Evolutionary conservation across 495 filamentous ascomycete species (phyloP).

Genomic region (Lichenothelia convexa): DNA sequence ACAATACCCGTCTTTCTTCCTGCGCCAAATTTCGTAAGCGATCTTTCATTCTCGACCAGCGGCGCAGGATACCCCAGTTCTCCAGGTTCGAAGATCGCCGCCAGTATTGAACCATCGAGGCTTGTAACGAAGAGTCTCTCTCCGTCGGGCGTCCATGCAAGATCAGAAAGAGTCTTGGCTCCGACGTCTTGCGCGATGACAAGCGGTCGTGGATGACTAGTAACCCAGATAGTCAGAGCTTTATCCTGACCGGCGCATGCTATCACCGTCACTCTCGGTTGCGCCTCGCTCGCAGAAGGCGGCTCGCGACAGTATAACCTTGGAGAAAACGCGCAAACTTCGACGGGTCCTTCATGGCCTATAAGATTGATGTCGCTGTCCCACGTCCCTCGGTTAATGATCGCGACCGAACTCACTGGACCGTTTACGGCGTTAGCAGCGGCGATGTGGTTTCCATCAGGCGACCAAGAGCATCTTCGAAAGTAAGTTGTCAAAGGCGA

Average conservation of each 20-base stretch:
- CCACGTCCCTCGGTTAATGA: constrained; percentile 83
- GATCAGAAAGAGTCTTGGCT: constrained; percentile 76
- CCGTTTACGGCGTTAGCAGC: constrained; percentile 94
- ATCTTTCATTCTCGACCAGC: constrained; percentile 76
- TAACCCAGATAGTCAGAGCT: constrained; percentile 91
- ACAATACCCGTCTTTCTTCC: constrained; percentile 72
- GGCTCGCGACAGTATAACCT: constrained; percentile 68
- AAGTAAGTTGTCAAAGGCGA: constrained; percentile 96
- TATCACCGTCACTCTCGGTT: constrained; percentile 64
- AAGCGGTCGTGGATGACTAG: constrained; percentile 74
- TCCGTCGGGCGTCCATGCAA: constrained; percentile 90
- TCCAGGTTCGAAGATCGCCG: constrained; percentile 49
- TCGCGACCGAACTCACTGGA: constrained; percentile 89
- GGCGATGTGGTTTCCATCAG: constrained; percentile 91
- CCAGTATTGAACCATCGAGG: constrained; percentile 71
- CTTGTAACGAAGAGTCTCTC: constrained; percentile 69
- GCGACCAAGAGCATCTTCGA: constrained; percentile 88
- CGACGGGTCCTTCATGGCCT: constrained; percentile 88
- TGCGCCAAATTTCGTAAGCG: constrained; percentile 79
- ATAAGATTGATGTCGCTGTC: constrained; percentile 95
- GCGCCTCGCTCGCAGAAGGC: constrained; percentile 23
- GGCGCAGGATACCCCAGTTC: constrained; percentile 58
- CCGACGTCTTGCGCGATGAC: constrained; percentile 76
- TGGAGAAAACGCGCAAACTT: constrained; percentile 94
- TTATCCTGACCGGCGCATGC: constrained; percentile 95